phyloP scores from a whole-genome alignment of 2,329 filamentous ascomycete species.

The Lecanicillium sp. region DNA sequence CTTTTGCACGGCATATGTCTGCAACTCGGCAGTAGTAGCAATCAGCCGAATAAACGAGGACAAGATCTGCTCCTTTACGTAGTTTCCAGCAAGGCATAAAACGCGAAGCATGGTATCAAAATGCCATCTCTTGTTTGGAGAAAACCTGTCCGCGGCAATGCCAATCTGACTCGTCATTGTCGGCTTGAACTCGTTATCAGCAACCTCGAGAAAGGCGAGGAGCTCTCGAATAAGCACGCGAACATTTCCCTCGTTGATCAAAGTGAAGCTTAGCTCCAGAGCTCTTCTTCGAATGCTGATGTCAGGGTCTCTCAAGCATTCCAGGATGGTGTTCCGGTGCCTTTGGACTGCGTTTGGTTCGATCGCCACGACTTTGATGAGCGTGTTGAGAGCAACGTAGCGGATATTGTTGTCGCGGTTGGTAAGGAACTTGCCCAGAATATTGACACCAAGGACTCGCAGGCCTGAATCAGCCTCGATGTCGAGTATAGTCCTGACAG shows the following conservation, averaged over 20 bases:
- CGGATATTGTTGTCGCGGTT: conserved; percentile 99
- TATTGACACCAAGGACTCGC: conserved; percentile 92
- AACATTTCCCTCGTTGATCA: conserved; percentile 96
- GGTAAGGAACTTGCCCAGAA: conserved; percentile 94
- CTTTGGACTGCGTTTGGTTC: conserved; percentile 96
- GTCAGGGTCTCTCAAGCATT: conserved; percentile 92
- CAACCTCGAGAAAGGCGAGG: conserved; percentile 90
- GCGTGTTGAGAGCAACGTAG: conserved; percentile 93
- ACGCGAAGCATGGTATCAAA: conserved; percentile 96
- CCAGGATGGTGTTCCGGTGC: conserved; percentile 93
- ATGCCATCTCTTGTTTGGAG: conserved; percentile 97
- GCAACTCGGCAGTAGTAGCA: conserved; percentile 86
- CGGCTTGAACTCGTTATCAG: conserved; percentile 97
- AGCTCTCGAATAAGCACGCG: conserved; percentile 88
- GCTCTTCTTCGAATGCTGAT: conserved; percentile 94
- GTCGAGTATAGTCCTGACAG: conserved; percentile 92
- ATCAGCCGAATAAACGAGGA: conserved; percentile 95
- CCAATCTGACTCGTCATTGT: conserved; percentile 98
- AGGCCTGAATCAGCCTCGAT: conserved; percentile 96
- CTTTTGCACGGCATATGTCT: conserved; percentile 95
- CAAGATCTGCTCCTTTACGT: conserved; percentile 94
- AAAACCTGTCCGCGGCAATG: conserved; percentile 90
- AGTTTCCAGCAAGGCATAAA: conserved; percentile 87
- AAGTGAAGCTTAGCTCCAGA: conserved; percentile 93
- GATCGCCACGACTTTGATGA: conserved; percentile 96